Evolutionary conservation across 2,329 filamentous ascomycete genomes (phyloP), one percentile per base, ranked within the genome.

Genomic region (Microthyrium microscopicum): DNA sequence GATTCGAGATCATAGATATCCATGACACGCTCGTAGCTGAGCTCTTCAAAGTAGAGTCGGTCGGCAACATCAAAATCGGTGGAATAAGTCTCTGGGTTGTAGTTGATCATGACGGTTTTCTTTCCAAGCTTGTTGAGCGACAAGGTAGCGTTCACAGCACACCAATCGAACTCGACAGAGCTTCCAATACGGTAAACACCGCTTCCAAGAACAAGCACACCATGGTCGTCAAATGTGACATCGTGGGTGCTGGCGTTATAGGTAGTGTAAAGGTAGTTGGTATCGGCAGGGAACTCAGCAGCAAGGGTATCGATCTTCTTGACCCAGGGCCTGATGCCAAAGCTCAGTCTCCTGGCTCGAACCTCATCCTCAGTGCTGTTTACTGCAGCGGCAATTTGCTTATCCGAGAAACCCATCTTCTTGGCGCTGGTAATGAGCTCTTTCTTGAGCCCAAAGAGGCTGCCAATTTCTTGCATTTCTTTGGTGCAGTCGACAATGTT

Each of bases 151-250:
- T 84, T 89, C 40, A 94, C 84, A 42, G 85, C 84, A 54, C 87
- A 95, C 87, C 87, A 95, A 59, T 98, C 87, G 52, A 98, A 98
- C 58, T 98, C 89, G 33, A 98, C 89, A 5, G 85, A 94, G 60
- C 78, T 87, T 49, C 89, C 89, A 52, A 95, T 98, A 53, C 89
- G 75, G 69, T 98, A 98, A 16, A 95, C 89, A 58, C 89, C 89
- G 51, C 78, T 87, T 39, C 89, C 89, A 11, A 98, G 72, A 38
- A 95, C 77, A 36, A 98, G 61, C 29, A 76, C 80, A 41, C 87
- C 85, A 45, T 92, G 79, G 53, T 95, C 87, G 44, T 94, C 78
- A 44, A 98, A 95, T 11, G 72, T 77, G 31, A 95, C 80, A 56
- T 95, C 89, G 60, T 95, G 87, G 12, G 80, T 77, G 12, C 80